Evolutionary conservation across 495 filamentous ascomycete genomes (phyloP).

Genomic region (Letharia columbiana): DNA sequence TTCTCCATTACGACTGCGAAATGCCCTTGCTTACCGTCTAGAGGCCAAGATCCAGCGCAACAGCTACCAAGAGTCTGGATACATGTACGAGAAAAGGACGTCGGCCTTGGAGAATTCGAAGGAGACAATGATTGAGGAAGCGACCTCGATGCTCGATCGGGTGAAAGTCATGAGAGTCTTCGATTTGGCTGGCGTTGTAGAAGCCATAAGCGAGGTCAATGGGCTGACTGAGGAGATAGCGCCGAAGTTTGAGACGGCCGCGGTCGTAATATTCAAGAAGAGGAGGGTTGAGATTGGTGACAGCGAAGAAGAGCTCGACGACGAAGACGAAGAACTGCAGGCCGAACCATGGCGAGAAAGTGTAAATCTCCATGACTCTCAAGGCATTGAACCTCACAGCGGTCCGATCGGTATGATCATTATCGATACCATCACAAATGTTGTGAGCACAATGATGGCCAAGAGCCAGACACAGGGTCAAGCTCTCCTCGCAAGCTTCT

Average conservation of each 20-base stretch:
- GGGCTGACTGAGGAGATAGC: slow-evolving; percentile 6
- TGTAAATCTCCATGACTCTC: background rate
- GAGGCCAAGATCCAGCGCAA: slow-evolving; percentile 10
- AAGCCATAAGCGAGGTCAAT: slow-evolving; percentile 23
- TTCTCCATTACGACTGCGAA: slow-evolving; percentile 21
- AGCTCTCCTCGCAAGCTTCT: slow-evolving; percentile 25
- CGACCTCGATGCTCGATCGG: slow-evolving; percentile 22
- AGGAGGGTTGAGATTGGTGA: slow-evolving; percentile 1
- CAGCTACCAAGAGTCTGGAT: slow-evolving; percentile 17
- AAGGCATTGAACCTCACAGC: background rate
- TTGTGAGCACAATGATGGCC: slow-evolving; percentile 18
- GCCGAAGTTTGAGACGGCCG: background rate
- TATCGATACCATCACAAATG: slow-evolving; percentile 22
- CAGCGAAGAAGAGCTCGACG: slow-evolving; percentile 13
- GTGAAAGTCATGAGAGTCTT: slow-evolving; percentile 26
- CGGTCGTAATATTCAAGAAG: background rate
- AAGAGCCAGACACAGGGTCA: slow-evolving; percentile 23
- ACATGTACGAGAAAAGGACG: slow-evolving; percentile 18
- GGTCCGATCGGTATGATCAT: slow-evolving; percentile 22
- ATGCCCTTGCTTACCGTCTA: slow-evolving; percentile 21
- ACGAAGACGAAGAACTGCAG: slow-evolving; percentile 10
- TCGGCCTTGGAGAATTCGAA: background rate
- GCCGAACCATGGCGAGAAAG: slow-evolving; percentile 6
- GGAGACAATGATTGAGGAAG: slow-evolving; percentile 5
- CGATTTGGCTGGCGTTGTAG: slow-evolving; percentile 24